phyloP scores from a whole-genome alignment of 75 land plant genomes.

The Pseudotsuga menziesii region DNA sequence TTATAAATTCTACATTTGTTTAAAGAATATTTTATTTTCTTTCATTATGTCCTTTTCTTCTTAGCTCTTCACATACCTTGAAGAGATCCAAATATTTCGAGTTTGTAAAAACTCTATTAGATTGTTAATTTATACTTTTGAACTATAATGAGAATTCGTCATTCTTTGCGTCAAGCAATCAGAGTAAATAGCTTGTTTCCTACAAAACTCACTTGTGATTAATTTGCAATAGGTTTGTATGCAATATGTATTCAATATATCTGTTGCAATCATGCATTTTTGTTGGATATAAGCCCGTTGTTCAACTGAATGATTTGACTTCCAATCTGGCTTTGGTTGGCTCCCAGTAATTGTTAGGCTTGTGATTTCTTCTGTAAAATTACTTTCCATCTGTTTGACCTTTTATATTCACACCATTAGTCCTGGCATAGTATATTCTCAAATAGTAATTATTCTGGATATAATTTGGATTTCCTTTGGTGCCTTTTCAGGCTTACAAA shows the following conservation, averaged over 20 bases:
- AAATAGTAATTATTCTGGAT: neutral
- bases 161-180: too few relatives aligned
- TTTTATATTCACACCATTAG: neutral
- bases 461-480: neutral
- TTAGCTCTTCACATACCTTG: too few relatives aligned
- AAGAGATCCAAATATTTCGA: too few relatives aligned
- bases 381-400: neutral
- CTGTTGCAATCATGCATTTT: neutral
- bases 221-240: neutral
- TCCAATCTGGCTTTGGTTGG: neutral
- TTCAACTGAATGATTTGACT: neutral
- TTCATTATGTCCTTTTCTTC: too few relatives aligned
- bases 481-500: constrained; percentile 81
- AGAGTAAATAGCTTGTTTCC: too few relatives aligned
- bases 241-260: neutral
- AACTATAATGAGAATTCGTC: too few relatives aligned
- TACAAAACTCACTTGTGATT: neutral
- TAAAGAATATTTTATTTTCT: too few relatives aligned
- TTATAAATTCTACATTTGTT: too few relatives aligned
- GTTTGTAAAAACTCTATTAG: too few relatives aligned
- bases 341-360: neutral
- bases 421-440: neutral
- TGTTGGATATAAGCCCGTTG: neutral
- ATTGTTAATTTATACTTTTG: too few relatives aligned
- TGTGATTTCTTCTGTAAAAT: neutral